Percentiles rank a stretch among this genome's conserved stretches.
These are phyloP conservation scores for Penicillium atrosanguineum DNA, from an alignment of 495 filamentous ascomycete species.

Conservation along the genomic window DNA sequence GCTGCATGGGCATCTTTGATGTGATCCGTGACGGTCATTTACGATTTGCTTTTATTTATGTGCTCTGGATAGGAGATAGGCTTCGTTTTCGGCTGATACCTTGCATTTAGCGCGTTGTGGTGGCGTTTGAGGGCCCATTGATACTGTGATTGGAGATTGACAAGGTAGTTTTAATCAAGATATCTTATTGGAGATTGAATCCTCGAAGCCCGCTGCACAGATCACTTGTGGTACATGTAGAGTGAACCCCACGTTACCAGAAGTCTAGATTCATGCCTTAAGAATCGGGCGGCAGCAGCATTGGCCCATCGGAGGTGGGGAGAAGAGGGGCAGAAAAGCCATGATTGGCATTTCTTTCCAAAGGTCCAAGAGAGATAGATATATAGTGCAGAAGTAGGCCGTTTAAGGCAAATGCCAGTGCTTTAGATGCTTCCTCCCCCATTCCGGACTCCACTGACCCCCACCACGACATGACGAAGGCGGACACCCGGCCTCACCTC, in stretches of 20 bases:
- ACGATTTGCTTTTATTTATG: background rate
- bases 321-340: background rate
- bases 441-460: background rate
- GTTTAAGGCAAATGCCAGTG: too few species aligned
- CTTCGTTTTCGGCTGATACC: conserved; percentile 12
- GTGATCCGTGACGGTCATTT: background rate
- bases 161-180: conserved; percentile 8
- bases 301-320: background rate
- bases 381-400: background rate
- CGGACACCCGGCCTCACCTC: conserved; percentile 26
- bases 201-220: too few species aligned
- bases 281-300: conserved; percentile 3
- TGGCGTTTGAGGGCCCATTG: conserved; percentile 5
- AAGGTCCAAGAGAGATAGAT: background rate
- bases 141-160: background rate
- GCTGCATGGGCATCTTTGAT: conserved; percentile 40
- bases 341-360: background rate
- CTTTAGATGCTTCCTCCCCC: too few species aligned
- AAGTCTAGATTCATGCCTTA: background rate
- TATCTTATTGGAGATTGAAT: background rate
- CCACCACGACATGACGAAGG: conserved; percentile 25
- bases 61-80: background rate
- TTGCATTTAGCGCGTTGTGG: conserved; percentile 23
- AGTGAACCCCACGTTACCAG: background rate
- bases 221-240: background rate